Evolutionary conservation across 441 rosid genomes (phyloP), one percentile per base, ranked within the genome.

Genomic region (Omphalea diandra): DNA sequence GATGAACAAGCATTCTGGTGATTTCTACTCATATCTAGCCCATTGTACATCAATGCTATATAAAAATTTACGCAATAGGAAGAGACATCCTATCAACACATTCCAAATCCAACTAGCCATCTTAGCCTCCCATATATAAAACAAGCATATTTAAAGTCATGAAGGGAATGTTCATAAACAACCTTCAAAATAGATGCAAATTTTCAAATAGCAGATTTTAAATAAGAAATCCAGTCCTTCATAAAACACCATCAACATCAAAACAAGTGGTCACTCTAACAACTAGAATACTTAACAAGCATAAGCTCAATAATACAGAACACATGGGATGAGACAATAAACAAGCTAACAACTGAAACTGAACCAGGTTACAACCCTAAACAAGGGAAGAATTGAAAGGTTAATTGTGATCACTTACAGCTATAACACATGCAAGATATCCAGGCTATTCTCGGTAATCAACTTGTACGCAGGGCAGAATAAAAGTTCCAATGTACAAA

Each of bases 401-500:
- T n/a, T 43, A 40, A 59, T 24, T 40, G 68, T 11, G 31, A 18
- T 63, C 26, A 82, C 97, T 85, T 65, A 89, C 98, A 18, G 89
- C 97, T 52, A 93, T 81, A 46, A 83, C 78, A 76, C 97, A 93
- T 4, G 98, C 94, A 38, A 88, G 76, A 66, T 90, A 88, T 72
- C 97, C 98, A 24, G 97, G 91, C 76, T 90, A 89, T 70, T 93
- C 97, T 67, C 90, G 84, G 69, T 87, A 71, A 81, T 90, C 96
- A 53, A 87, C 82, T 50, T 63, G 82, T 12, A 81, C 73, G 71
- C 79, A 84, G 6, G 89, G 79, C 41, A 86, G 75, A 57, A 93
- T 71, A 68, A 85, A 78, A 46, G 94, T 78, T 58, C 96, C 96
- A 41, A 86, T 60, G 54, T 93, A 88, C 98, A 97, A 93, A 5